Percentiles rank a stretch among this genome's conserved stretches.
These are phyloP conservation scores for Leishmania amazonensis DNA, from an alignment of 208 protist species.

Conservation along the genomic window DNA sequence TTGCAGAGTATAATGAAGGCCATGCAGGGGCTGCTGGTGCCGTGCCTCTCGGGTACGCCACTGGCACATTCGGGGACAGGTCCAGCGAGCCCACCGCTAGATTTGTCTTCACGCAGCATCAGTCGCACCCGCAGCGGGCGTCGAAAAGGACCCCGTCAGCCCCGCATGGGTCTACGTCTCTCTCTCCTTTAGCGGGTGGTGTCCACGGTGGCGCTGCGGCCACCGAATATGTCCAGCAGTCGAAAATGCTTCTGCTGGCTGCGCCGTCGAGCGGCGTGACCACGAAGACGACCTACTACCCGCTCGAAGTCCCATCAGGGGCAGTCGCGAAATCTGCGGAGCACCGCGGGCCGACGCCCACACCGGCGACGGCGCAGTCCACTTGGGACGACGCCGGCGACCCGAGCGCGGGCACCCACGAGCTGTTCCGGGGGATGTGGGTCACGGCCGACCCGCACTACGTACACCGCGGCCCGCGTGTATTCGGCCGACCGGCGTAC, in stretches of 20 bases:
- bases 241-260: slow-evolving; percentile 35
- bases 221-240: slow-evolving; percentile 16
- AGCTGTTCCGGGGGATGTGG: slow-evolving; percentile 85
- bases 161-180: too few species aligned
- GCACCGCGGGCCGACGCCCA: neutral
- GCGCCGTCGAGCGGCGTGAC: slow-evolving; percentile 10
- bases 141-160: too few species aligned
- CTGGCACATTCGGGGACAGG: neutral
- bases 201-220: slow-evolving; percentile 7
- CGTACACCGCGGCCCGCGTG: slow-evolving; percentile 44
- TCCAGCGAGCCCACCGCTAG: neutral
- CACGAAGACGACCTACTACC: slow-evolving; percentile 8
- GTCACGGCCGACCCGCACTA: slow-evolving; percentile 47
- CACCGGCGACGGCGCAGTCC: neutral
- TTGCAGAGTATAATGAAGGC: neutral
- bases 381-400: neutral
- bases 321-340: neutral
- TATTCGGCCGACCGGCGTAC: slow-evolving; percentile 65
- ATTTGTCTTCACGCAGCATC: slow-evolving; percentile 18
- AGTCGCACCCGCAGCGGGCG: neutral
- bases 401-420: slow-evolving; percentile 22
- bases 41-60: neutral
- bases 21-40: neutral
- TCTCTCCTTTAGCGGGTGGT: neutral
- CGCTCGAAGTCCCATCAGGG: slow-evolving; percentile 8